These are phyloP conservation scores for Chlorella sp. DNA, from an alignment of 139 green algal genomes.

Conservation along the genomic window DNA sequence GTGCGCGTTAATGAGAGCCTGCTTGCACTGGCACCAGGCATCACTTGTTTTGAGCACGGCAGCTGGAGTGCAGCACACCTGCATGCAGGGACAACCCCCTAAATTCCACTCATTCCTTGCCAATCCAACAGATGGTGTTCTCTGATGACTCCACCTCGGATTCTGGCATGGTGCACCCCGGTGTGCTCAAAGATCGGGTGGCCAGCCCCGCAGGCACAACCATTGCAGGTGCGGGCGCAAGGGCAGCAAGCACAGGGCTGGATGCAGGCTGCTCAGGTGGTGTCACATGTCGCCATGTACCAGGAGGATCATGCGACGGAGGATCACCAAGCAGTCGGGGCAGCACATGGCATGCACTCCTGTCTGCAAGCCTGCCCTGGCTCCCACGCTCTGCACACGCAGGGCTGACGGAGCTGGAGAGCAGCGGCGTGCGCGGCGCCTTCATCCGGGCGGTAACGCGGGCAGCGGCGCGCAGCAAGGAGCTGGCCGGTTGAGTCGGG, in stretches of 20 bases:
- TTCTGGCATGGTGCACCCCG: slow-evolving; percentile 67
- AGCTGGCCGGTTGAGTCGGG: slow-evolving; percentile 39
- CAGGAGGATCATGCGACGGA: no score
- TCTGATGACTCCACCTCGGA: slow-evolving; percentile 12
- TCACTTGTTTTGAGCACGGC: no score
- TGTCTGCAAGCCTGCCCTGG: no score
- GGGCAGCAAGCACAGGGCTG: no score
- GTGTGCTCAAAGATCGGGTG: slow-evolving; percentile 80
- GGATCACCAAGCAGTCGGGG: no score
- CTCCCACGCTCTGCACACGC: not conserved
- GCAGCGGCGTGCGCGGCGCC: slow-evolving; percentile 58
- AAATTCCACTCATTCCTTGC: no score
- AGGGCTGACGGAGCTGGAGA: slow-evolving; percentile 75
- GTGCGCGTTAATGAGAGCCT: no score
- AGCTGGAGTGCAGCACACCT: no score
- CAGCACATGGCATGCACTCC: no score
- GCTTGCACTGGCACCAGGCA: not conserved
- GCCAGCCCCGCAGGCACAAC: slow-evolving; percentile 60
- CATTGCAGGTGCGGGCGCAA: slow-evolving; percentile 48
- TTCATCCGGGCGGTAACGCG: slow-evolving; percentile 79
- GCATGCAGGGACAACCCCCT: no score
- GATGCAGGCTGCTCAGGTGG: no score
- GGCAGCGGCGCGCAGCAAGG: slow-evolving; percentile 58
- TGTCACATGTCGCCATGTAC: no score
- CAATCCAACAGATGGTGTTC: slow-evolving; percentile 37